Evolutionary conservation across 1,284 basidiomycete species (phyloP), one percentile per base, ranked within the genome.

Genomic region (Ceratobasidium theobromae): DNA sequence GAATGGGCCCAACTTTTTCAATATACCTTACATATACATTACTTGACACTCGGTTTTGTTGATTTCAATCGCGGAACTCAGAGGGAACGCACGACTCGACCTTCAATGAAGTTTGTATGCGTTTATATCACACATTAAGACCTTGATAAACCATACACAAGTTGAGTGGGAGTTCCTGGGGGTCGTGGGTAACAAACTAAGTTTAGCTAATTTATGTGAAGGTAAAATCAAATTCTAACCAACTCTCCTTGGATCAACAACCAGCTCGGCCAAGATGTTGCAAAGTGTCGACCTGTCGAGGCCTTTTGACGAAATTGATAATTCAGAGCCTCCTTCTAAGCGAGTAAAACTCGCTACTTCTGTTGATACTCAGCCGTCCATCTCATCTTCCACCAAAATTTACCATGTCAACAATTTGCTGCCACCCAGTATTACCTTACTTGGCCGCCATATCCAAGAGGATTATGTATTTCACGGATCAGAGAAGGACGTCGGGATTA

Each of bases 401-500:
- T 72, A 71, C 55, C 58, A 66, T 23, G 48, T 67, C 32, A 78
- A 81, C 40, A 79, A 80, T 71, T 75, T 89, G 54, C 80, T 92
- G 11, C 90, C 90, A 33, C 86, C 89, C 4, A 91, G 89, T 71
- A 86, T 88, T 4, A 46, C 53, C 33, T 40, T 71, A 32, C 64
- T 71, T 6, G 53, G 35, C 1, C 64, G 55, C 12, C 43, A 46
- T n/a, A 32, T 79, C 27, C 77, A 79, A 28, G 80, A 80, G 60
- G 81, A 81, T 43, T 76, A 79, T 45, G 78, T 85, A 70, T 74
- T 77, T 65, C 84, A 84, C 71, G 83, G 93, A 38, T 78, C 86
- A 65, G 93, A 98, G 76, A 80, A 81, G 5, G 89, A 96, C 73
- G 95, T 96, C 53, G 95, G 95, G 1, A 95, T 98, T 66, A 90